Evolutionary conservation across 129 eudicot species (phyloP), one percentile per base, ranked within the genome.

Genomic region (Centella asiatica): DNA sequence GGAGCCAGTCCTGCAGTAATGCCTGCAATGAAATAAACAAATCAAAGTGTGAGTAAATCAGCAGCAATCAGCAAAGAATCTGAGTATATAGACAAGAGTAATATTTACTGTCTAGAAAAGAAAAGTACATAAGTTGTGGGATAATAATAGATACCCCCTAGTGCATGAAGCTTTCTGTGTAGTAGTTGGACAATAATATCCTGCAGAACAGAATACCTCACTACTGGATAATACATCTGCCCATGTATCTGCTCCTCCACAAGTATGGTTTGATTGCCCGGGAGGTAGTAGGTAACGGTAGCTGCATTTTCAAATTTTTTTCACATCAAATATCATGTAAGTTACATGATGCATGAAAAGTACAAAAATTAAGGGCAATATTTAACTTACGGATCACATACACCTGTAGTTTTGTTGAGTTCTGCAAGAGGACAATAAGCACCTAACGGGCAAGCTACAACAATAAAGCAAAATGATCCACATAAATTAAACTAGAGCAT

Each of bases 201-300:
- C 97, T 27, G 83, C 87, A 53, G 97, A 82, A 83, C 97, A 90
- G 75, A 90, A 86, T 55, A 86, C 53, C 76, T 83, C 89, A 12
- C 74, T 66, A 22, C 81, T 84, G 71, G 72, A 78, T 46, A 68
- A 53, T 28, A 78, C 78, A 77, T 83, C 97, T 61, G 89, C 79
- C 97, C 97, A 90, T 15, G 69, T 60, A 67, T 90, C 93, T 29
- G 97, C 97, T 81, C 87, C 95, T 4, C 97, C 97, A 60, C 97
- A 90, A 47, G 72, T 83, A 69, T 83, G 95, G 67, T 86, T 86
- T 28, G 66, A 14, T 7, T 50, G 67, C 25, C 95, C 97, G 2
- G 84, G 85, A 32, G 97, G 97, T 46, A 86, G 77, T 66, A 83
- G 95, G 72, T 90, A 90, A 0, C 78, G 72, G 65, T 90, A 90